These are phyloP conservation scores for Ustilago loliicola DNA, from an alignment of 1,284 basidiomycete species.

Conservation along the genomic window DNA sequence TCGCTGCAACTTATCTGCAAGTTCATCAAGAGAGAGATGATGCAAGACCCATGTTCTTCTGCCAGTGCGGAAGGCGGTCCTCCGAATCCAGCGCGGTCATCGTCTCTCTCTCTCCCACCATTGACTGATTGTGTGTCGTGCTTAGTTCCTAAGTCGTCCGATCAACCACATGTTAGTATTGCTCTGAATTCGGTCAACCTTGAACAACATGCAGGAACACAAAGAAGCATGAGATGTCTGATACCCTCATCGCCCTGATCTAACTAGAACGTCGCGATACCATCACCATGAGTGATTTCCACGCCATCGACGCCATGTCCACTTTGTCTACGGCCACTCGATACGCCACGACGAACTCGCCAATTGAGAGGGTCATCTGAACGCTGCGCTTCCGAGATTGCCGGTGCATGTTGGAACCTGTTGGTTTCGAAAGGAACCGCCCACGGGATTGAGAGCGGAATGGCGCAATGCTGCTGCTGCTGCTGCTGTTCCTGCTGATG, in stretches of 20 bases:
- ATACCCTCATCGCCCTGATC: not conserved
- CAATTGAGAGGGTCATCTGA: not conserved
- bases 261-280: not conserved
- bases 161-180: not conserved
- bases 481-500: not conserved
- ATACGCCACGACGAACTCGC: not conserved
- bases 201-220: not conserved
- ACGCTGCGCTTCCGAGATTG: not conserved
- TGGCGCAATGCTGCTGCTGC: not conserved
- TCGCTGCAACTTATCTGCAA: not conserved
- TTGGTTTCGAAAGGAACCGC: not conserved
- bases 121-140: not conserved
- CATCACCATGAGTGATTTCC: not conserved
- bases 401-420: not conserved
- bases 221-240: not conserved
- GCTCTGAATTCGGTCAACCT: not conserved
- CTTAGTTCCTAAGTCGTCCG: not conserved
- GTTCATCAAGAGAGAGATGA: not conserved
- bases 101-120: not conserved
- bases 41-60: constrained; percentile 12
- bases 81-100: constrained; percentile 9
- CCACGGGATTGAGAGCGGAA: not conserved
- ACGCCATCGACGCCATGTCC: not conserved
- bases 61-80: not conserved
- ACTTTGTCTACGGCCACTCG: not conserved